Conservation (phyloP, 768 basidiomycete genomes). For the Mycena belliarum region DNA sequence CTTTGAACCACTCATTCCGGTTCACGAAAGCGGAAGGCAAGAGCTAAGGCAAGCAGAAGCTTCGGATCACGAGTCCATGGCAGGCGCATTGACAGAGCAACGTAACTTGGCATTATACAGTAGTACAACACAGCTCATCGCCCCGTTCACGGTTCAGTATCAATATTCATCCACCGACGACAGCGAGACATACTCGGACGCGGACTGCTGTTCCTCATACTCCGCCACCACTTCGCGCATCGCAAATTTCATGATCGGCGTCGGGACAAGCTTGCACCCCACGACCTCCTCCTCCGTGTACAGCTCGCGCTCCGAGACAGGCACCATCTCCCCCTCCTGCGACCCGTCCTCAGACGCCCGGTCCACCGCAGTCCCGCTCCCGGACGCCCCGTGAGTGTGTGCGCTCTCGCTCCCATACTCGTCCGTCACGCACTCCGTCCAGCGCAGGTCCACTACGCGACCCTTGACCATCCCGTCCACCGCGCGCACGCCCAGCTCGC, state of each 20-base stretch:
- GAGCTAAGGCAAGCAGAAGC: too few relatives aligned
- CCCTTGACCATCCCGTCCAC: conserved; percentile 87
- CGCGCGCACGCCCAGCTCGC: conserved; percentile 80
- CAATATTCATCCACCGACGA: conserved; percentile 40
- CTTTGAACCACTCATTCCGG: too few relatives aligned
- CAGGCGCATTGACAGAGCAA: too few relatives aligned
- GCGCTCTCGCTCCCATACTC: conserved; percentile 43
- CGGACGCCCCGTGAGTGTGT: conserved; percentile 21
- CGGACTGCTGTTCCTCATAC: conserved; percentile 73
- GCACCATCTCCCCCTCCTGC: conserved; percentile 33
- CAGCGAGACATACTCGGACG: conserved; percentile 79
- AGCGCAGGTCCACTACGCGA: conserved; percentile 71
- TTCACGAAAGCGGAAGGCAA: too few relatives aligned
- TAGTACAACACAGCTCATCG: too few relatives aligned
- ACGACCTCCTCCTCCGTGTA: conserved; percentile 62
- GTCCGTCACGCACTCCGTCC: conserved; percentile 70
- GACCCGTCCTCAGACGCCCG: conserved; percentile 28
- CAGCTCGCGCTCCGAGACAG: conserved; percentile 42
- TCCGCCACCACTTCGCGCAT: conserved; percentile 85
- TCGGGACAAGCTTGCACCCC: conserved; percentile 77
- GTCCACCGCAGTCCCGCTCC: conserved; percentile 45
- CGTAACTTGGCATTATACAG: too few relatives aligned
- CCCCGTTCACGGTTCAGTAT: too few relatives aligned
- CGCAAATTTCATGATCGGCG: conserved; percentile 81
- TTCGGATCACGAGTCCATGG: too few relatives aligned